These are phyloP conservation scores for Postia placenta DNA, from an alignment of 768 basidiomycete genomes.

Conservation along the genomic window DNA sequence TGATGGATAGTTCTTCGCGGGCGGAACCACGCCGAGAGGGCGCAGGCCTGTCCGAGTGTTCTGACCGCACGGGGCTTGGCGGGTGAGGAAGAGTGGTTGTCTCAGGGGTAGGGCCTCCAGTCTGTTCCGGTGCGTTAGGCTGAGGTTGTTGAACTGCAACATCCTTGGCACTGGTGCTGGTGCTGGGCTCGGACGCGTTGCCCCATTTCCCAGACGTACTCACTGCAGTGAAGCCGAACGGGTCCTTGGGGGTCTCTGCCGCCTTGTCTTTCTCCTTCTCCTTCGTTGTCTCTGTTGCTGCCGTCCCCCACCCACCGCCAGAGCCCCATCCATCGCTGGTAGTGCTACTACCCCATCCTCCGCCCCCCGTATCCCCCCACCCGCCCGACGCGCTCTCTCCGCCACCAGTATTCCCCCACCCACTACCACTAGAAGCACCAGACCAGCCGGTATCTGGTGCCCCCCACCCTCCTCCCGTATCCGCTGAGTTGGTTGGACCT, in stretches of 20 bases:
- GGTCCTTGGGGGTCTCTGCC: not conserved
- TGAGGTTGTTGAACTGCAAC: too few species aligned
- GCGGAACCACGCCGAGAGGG: not conserved
- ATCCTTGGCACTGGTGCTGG: too few species aligned
- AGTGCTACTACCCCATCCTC: slow-evolving; percentile 1
- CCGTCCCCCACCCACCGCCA: not conserved
- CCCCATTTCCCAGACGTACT: too few species aligned
- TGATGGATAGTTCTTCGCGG: not conserved
- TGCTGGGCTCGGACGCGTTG: too few species aligned
- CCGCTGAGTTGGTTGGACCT: not conserved
- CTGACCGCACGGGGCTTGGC: not conserved
- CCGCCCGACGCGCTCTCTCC: not conserved
- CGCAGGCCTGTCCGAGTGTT: not conserved
- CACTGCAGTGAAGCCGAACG: not conserved
- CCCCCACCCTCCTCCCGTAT: too few species aligned
- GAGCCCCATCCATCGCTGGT: not conserved
- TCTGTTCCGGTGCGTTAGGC: not conserved
- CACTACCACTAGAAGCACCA: not conserved
- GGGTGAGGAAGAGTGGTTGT: too few species aligned
- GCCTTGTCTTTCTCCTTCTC: not conserved
- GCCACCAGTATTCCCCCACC: not conserved
- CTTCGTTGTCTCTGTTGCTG: not conserved
- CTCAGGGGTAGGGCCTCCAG: too few species aligned
- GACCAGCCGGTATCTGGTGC: not conserved
- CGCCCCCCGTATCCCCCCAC: not conserved